Evolutionary conservation across 1,284 basidiomycete species (phyloP).

Genomic region (Tylopilus orsonianus): DNA sequence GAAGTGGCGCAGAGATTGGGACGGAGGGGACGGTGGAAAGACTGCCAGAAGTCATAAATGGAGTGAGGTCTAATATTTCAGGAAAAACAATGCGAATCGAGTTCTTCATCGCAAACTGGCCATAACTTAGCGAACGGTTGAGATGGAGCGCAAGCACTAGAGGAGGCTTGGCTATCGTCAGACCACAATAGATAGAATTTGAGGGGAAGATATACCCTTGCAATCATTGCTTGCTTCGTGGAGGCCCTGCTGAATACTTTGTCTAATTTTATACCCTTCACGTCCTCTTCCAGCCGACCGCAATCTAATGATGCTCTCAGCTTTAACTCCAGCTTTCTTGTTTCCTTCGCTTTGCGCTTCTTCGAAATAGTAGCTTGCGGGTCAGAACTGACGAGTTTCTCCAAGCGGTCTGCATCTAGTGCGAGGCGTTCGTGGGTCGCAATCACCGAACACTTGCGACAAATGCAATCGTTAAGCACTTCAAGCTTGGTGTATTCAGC

Average conservation of each 20-base stretch:
- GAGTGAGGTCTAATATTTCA: conserved; percentile 82
- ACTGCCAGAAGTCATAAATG: conserved; percentile 75
- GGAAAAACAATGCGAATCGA: conserved; percentile 78
- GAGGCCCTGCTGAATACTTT: conserved; percentile 72
- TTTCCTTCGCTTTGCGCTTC: conserved; percentile 72
- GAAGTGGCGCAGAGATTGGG: conserved; percentile 63
- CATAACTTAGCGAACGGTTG: conserved; percentile 81
- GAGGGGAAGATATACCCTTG: conserved; percentile 51
- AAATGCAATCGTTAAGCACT: conserved; percentile 79
- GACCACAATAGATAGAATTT: conserved; percentile 8
- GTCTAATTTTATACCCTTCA: conserved; percentile 73
- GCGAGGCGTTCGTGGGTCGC: conserved; percentile 64
- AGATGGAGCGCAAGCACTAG: conserved; percentile 82
- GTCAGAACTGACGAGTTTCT: conserved; percentile 43
- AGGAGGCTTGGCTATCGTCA: conserved; percentile 59
- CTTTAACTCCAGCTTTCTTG: conserved; percentile 56
- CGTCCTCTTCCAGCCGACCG: conserved; percentile 76
- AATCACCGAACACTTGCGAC: conserved; percentile 76
- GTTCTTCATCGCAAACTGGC: conserved; percentile 79
- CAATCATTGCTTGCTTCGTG: conserved; percentile 86
- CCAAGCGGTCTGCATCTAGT: conserved; percentile 56
- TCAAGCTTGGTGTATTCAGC: conserved; percentile 83
- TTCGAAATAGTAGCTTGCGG: conserved; percentile 55
- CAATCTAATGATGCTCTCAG: conserved; percentile 69
- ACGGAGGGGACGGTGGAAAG: conserved; percentile 67